These are phyloP conservation scores for Platanthera guangdongensis DNA, from an alignment of 106 monocot species.

Conservation along the genomic window DNA sequence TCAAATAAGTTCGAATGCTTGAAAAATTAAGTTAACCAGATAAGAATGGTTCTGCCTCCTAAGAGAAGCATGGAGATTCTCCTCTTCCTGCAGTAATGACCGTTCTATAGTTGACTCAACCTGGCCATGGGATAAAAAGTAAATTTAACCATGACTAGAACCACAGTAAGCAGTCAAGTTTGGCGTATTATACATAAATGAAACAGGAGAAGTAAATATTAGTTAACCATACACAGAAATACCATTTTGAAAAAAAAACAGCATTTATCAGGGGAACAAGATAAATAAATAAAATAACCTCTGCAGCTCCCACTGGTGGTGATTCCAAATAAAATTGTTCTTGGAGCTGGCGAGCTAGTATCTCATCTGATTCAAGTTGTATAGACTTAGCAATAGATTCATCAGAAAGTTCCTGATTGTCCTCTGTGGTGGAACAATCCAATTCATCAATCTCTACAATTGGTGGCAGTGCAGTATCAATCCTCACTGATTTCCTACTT, in stretches of 20 bases:
- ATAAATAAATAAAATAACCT: slow-evolving; percentile 12
- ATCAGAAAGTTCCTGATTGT: slow-evolving; percentile 11
- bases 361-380: slow-evolving; percentile 72
- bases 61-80: slow-evolving; percentile 14
- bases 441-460: slow-evolving; percentile 63
- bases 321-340: slow-evolving; percentile 68
- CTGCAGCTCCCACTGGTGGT: slow-evolving; percentile 19
- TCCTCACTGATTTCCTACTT: slow-evolving; percentile 8
- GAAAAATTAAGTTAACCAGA: not conserved
- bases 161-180: not conserved
- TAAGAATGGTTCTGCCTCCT: slow-evolving; percentile 9
- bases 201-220: not conserved
- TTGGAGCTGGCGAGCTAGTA: slow-evolving; percentile 74
- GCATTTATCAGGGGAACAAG: not conserved
- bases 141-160: not conserved
- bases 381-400: slow-evolving; percentile 12
- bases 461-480: slow-evolving; percentile 3
- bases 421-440: not conserved
- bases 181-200: not conserved
- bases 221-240: not conserved
- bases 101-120: slow-evolving; percentile 38
- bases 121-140: slow-evolving; percentile 25
- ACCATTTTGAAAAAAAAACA: not conserved
- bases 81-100: slow-evolving; percentile 53
- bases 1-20: not conserved